These are phyloP conservation scores for Candida railenensis DNA, from an alignment of 805 yeast species.

Conservation along the genomic window DNA sequence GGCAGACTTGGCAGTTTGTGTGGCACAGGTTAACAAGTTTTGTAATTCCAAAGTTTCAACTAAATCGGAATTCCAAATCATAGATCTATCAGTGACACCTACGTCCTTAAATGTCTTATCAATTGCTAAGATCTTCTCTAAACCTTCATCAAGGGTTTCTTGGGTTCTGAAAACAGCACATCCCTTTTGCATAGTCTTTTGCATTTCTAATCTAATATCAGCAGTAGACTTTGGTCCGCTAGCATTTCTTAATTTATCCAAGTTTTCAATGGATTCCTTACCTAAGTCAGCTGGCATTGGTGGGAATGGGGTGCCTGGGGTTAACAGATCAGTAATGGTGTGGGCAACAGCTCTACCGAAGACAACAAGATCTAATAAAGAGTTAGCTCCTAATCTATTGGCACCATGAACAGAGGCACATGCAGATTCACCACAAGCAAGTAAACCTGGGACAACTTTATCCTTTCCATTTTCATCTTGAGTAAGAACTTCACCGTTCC, in stretches of 20 bases:
- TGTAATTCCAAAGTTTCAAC: slow-evolving; percentile 95
- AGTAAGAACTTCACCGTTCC: slow-evolving; percentile 92
- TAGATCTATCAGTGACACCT: slow-evolving; percentile 90
- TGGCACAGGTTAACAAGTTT: slow-evolving; percentile 94
- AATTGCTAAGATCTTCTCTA: slow-evolving; percentile 67
- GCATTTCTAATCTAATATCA: slow-evolving; percentile 88
- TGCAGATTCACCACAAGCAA: slow-evolving; percentile 98
- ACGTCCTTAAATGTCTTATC: slow-evolving; percentile 74
- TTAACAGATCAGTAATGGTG: slow-evolving; percentile 78
- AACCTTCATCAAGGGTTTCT: slow-evolving; percentile 90
- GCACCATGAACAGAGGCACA: slow-evolving; percentile 99
- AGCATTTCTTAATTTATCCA: slow-evolving; percentile 86
- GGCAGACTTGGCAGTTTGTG: slow-evolving; percentile 92
- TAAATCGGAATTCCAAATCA: slow-evolving; percentile 98
- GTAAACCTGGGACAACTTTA: slow-evolving; percentile 84
- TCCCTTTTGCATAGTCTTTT: slow-evolving; percentile 92
- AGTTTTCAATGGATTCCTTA: slow-evolving; percentile 82
- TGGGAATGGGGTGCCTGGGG: slow-evolving; percentile 86
- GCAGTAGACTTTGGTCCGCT: slow-evolving; percentile 82
- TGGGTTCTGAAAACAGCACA: slow-evolving; percentile 97
- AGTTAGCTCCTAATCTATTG: slow-evolving; percentile 98
- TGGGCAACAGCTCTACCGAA: slow-evolving; percentile 98
- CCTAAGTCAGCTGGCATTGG: slow-evolving; percentile 86
- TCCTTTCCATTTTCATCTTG: slow-evolving; percentile 86
- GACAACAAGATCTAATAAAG: slow-evolving; percentile 92